phyloP scores from a whole-genome alignment of 306 rosid species.

The Lathyrus oleraceus region DNA sequence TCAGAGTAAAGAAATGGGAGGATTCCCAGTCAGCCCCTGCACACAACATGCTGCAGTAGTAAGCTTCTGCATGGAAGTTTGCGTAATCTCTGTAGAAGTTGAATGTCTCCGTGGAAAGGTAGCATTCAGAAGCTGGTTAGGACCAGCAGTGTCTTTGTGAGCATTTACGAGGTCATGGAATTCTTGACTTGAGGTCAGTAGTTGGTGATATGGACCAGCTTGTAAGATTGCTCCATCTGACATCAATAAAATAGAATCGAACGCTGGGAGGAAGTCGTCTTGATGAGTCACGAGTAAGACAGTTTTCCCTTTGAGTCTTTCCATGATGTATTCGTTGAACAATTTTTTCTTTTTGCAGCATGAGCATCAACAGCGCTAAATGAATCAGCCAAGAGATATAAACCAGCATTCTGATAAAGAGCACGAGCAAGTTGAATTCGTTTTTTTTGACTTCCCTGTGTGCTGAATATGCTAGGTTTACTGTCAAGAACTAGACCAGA shows the following conservation, averaged over 20 bases:
- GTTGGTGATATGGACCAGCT: conserved; percentile 38
- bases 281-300: too few species aligned
- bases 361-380: not conserved
- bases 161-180: conserved; percentile 65
- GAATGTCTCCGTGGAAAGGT: not conserved
- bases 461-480: too few species aligned
- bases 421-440: too few species aligned
- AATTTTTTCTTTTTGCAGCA: conserved; percentile 48
- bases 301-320: conserved; percentile 51
- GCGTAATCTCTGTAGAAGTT: conserved; percentile 26
- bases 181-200: too few species aligned
- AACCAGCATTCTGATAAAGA: conserved; percentile 88
- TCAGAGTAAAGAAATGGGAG: too few species aligned
- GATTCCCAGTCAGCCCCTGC: too few species aligned
- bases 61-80: too few species aligned
- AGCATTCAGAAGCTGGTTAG: conserved; percentile 21
- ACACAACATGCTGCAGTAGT: too few species aligned
- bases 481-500: too few species aligned
- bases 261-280: conserved; percentile 61
- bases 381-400: conserved; percentile 58
- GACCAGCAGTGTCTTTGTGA: conserved; percentile 50
- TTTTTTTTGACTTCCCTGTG: conserved; percentile 98
- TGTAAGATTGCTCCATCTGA: conserved; percentile 43
- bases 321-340: conserved; percentile 68
- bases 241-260: conserved; percentile 49